Base-by-base conservation (phyloP, 176 grass and related monocot species). In the Puya raimondii region DNA sequence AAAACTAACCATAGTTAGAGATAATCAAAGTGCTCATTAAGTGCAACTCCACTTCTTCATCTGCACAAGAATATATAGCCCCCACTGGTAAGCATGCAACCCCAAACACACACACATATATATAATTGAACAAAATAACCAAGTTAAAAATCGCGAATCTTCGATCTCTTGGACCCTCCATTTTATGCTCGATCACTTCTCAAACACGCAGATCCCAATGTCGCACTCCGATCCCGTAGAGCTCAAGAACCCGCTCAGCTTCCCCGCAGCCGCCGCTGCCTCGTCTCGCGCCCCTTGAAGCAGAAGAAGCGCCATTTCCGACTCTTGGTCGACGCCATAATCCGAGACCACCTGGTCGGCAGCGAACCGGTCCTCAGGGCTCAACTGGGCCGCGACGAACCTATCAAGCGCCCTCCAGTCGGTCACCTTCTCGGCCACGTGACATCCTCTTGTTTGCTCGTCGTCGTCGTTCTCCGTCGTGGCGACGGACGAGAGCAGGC, bases 351-450 rank as follows among this genome's bases (percentile, higher is more conserved):
- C 52, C 63, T 76, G 83, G 26, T 80, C 51, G 1, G 42, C 50
- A 11, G 59, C 22, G 47, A 80, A 80, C 9, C 51, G 68, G 3
- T 80, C 77, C 65, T 85, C 72, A 3, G 78, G 77, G 47, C 83
- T 85, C 77, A 85, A 67, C 51, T 85, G 83, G 3, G 83, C 72
- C 2, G 83, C 83, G n/a, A 85, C 83, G 15, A 85, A 85, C 66
- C 72, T 85, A 51, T 85, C 83, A 2, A 85, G 83, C 15, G 83
- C 72, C 56, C 83, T 65, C 83, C 83, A 85, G 53, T 85, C 83
- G 0, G 83, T 80, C 20, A 76, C 61, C 2, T 51, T 75, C 48
- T 23, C 27, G 6, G 29, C 22, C 11, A 49, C 29, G 27, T 49
- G 52, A n/a, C 17, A 64, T 47, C 21, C 58, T 20, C 58, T 53